These are phyloP conservation scores for Euryodendron excelsum DNA, from an alignment of 148 eudicot genomes.

Conservation along the genomic window DNA sequence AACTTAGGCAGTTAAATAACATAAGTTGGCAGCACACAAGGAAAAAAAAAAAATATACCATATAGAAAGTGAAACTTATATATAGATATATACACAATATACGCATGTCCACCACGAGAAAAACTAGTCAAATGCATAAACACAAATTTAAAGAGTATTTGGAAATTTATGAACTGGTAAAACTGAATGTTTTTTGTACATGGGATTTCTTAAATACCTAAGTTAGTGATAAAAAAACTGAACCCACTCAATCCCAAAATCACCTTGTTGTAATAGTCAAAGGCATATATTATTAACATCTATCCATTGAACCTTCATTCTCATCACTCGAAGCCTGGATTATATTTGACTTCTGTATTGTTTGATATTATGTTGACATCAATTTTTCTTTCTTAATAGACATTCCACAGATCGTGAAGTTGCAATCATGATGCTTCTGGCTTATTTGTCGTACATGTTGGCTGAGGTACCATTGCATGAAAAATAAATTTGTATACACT, in stretches of 20 bases:
- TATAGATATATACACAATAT: not conserved
- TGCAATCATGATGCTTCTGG: slow-evolving; percentile 95
- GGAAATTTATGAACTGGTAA: not conserved
- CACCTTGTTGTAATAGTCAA: not conserved
- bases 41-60: no score
- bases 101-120: no score
- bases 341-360: not conserved
- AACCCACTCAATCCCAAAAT: not conserved
- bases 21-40: not conserved
- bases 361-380: not conserved
- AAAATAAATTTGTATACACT: not conserved
- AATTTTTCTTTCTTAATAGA: slow-evolving; percentile 37
- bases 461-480: slow-evolving; percentile 58
- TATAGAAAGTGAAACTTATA: not conserved
- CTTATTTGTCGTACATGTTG: slow-evolving; percentile 89
- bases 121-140: no score
- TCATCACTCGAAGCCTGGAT: not conserved
- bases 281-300: not conserved
- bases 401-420: slow-evolving; percentile 98
- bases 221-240: not conserved
- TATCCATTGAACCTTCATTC: not conserved
- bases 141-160: no score
- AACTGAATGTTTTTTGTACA: not conserved
- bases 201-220: not conserved
- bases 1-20: not conserved